A percentile compares a stretch with the other conserved stretches of the same genome.
These are phyloP conservation scores for Ustanciosporium gigantosporum DNA, from an alignment of 1,284 basidiomycete genomes.

Conservation along the genomic window DNA sequence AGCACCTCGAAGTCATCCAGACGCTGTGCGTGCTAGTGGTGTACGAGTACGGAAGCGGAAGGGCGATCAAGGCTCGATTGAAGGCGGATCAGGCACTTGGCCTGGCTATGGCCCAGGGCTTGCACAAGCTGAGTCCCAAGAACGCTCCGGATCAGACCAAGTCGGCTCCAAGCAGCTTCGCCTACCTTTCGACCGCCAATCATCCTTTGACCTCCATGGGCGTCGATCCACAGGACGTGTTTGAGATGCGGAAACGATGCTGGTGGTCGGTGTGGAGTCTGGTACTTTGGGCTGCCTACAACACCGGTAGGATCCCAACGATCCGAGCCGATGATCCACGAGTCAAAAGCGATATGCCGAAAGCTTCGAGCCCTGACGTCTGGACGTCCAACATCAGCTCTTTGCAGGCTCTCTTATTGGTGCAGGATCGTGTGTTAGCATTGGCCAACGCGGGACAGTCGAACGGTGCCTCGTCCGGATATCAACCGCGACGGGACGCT, in stretches of 20 bases:
- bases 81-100: slow-evolving; percentile 56
- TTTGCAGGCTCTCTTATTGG: slow-evolving; percentile 46
- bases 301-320: slow-evolving; percentile 50
- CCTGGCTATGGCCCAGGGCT: slow-evolving; percentile 52
- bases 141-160: slow-evolving; percentile 11
- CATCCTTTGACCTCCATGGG: slow-evolving; percentile 30
- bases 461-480: slow-evolving; percentile 1
- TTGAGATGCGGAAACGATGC: slow-evolving; percentile 53
- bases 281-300: slow-evolving; percentile 52
- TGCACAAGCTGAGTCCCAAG: slow-evolving; percentile 43
- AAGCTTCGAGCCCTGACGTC: slow-evolving; percentile 17
- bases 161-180: slow-evolving; percentile 32
- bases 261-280: slow-evolving; percentile 56
- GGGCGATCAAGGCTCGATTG: slow-evolving; percentile 50
- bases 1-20: slow-evolving; percentile 49
- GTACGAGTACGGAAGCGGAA: slow-evolving; percentile 53
- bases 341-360: slow-evolving; percentile 50
- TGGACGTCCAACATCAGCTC: slow-evolving; percentile 48
- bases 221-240: slow-evolving; percentile 31
- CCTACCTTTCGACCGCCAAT: slow-evolving; percentile 12
- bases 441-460: slow-evolving; percentile 33
- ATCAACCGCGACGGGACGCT: slow-evolving; percentile 9
- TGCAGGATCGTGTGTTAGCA: slow-evolving; percentile 51
- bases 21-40: slow-evolving; percentile 47
- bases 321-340: slow-evolving; percentile 55